Evolutionary conservation across 2,329 filamentous ascomycete species (phyloP).

Genomic region (Calcarisporium arbuscula): DNA sequence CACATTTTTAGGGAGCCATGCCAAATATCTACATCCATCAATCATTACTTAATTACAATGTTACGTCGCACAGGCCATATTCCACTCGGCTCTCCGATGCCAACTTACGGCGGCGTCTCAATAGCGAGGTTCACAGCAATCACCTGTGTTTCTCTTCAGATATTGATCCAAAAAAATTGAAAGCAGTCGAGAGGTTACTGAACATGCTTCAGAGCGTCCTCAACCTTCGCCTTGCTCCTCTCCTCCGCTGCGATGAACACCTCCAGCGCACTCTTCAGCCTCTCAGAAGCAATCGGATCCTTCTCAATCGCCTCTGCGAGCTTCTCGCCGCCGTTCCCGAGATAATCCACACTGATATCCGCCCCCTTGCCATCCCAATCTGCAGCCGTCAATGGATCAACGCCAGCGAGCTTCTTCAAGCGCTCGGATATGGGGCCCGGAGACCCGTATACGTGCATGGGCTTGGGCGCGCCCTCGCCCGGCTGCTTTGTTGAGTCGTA

Average conservation of each 20-base stretch:
- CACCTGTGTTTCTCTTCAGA: too few species aligned
- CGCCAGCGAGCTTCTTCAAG: slow-evolving; percentile 25
- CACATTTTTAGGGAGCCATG: too few species aligned
- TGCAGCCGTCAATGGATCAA: slow-evolving; percentile 32
- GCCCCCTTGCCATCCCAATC: slow-evolving; percentile 33
- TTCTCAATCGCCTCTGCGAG: slow-evolving; percentile 35
- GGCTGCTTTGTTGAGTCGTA: slow-evolving; percentile 31
- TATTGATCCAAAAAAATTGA: too few species aligned
- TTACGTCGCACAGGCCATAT: too few species aligned
- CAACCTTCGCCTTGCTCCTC: slow-evolving; percentile 30
- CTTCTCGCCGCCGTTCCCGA: slow-evolving; percentile 35
- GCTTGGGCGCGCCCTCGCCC: slow-evolving; percentile 32
- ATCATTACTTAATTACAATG: too few species aligned
- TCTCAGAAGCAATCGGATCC: slow-evolving; percentile 29
- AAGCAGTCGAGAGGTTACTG: too few species aligned
- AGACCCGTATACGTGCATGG: slow-evolving; percentile 30
- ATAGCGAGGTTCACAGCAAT: too few species aligned
- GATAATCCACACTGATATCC: slow-evolving; percentile 36
- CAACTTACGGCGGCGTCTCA: too few species aligned
- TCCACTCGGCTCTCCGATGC: too few species aligned
- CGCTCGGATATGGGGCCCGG: slow-evolving; percentile 24
- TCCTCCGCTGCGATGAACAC: slow-evolving; percentile 34
- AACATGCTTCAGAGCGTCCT: slow-evolving; percentile 16
- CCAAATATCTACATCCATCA: too few species aligned
- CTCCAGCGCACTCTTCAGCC: slow-evolving; percentile 31